Evolutionary conservation across 306 rosid genomes (phyloP).

Genomic region (Castanopsis chinensis): DNA sequence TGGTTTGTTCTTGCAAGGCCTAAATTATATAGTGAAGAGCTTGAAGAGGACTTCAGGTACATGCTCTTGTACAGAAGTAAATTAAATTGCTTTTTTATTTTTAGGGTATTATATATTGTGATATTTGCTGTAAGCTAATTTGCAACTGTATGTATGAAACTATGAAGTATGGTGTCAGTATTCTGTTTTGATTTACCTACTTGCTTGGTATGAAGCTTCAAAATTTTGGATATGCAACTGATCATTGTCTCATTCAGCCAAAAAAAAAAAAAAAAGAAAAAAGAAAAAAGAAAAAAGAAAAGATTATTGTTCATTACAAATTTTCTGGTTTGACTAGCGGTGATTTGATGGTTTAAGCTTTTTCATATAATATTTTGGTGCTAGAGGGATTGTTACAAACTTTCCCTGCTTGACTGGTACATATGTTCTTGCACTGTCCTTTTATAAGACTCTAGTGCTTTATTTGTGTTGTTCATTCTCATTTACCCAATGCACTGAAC

Average conservation of each 20-base stretch:
- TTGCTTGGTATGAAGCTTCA: background rate
- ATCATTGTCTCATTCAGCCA: background rate
- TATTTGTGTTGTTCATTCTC: no score
- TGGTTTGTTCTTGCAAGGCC: background rate
- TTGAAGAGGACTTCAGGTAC: conserved; percentile 6
- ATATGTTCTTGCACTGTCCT: no score
- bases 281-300: no score
- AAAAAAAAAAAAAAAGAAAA: no score
- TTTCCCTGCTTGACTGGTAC: no score
- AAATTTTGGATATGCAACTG: background rate
- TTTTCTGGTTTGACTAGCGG: background rate
- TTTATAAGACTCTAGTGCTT: no score
- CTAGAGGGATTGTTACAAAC: no score
- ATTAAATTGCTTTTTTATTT: background rate
- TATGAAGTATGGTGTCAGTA: background rate
- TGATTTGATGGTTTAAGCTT: background rate
- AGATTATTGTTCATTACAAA: background rate
- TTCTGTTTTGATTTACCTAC: background rate
- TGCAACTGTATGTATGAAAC: background rate
- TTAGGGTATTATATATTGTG: background rate
- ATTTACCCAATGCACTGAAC: no score
- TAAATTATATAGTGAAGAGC: background rate
- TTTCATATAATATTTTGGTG: background rate
- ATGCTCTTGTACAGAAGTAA: conserved; percentile 30
- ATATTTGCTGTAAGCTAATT: background rate